Conservation (phyloP, 2,329 filamentous ascomycete species). For the Fusarium pseudonygamai region DNA sequence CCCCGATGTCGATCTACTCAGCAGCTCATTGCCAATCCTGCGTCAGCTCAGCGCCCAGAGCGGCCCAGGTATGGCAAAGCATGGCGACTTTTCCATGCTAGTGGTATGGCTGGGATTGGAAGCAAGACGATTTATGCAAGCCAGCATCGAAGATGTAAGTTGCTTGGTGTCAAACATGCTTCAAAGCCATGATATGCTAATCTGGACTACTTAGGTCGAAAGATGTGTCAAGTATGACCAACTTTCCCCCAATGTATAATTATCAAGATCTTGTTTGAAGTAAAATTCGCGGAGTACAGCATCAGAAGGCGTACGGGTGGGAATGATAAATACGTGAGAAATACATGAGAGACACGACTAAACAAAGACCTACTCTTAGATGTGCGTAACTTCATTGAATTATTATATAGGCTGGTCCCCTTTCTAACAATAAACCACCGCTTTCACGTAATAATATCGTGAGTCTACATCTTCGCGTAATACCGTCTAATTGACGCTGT, state of each 20-base stretch:
- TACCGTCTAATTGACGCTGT: constrained; percentile 11
- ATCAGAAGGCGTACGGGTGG: constrained; percentile 27
- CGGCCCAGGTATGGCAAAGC: constrained; percentile 73
- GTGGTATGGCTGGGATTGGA: constrained; percentile 93
- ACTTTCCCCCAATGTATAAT: constrained; percentile 84
- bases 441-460: neutral
- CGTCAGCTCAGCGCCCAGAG: constrained; percentile 85
- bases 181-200: neutral
- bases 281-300: neutral
- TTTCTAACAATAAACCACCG: neutral
- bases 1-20: constrained; percentile 86
- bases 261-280: constrained; percentile 15
- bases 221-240: constrained; percentile 91
- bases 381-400: neutral
- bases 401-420: neutral
- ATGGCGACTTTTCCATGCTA: constrained; percentile 84
- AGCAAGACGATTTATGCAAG: constrained; percentile 87
- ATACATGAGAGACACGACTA: neutral
- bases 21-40: constrained; percentile 87
- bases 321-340: neutral
- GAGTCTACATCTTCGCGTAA: constrained; percentile 2
- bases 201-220: constrained; percentile 68
- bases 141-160: constrained; percentile 86
- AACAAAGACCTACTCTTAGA: constrained; percentile 7
- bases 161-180: neutral